Evolutionary conservation across 768 basidiomycete species (phyloP).

Genomic region (Phanerochaete carnosa): DNA sequence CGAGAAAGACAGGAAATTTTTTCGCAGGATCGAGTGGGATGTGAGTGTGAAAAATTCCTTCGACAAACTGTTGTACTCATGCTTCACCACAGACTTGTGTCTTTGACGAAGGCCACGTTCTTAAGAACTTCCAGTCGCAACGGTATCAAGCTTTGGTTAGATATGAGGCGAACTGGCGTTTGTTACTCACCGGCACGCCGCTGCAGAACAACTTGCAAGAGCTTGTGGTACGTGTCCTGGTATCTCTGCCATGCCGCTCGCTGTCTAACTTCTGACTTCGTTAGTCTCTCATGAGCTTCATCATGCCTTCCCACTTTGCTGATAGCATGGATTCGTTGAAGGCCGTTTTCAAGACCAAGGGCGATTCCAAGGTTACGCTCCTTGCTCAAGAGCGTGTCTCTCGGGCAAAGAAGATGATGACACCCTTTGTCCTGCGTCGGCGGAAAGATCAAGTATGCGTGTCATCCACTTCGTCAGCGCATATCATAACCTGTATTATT

Average conservation of each 20-base stretch:
- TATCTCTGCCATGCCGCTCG: not conserved
- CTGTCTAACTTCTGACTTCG: not conserved
- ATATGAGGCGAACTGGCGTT: constrained; percentile 83
- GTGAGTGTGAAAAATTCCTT: constrained; percentile 45
- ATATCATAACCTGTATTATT: not conserved
- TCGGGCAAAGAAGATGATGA: constrained; percentile 98
- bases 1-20: constrained; percentile 86
- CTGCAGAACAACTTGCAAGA: constrained; percentile 91
- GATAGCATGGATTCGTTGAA: constrained; percentile 75
- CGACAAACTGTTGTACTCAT: not conserved
- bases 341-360: constrained; percentile 95
- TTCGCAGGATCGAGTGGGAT: constrained; percentile 88
- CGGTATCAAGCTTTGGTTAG: constrained; percentile 87
- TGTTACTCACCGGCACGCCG: constrained; percentile 94
- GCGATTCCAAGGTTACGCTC: constrained; percentile 84
- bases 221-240: constrained; percentile 63
- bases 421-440: constrained; percentile 95
- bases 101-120: constrained; percentile 94
- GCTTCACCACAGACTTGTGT: constrained; percentile 66
- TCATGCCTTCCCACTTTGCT: constrained; percentile 86
- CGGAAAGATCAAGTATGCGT: constrained; percentile 88
- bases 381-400: constrained; percentile 92
- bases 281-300: constrained; percentile 97
- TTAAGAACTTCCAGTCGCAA: constrained; percentile 98
- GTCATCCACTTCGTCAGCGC: not conserved